Conservation (phyloP, 331 rosid species). For the Rosa hybrid region DNA sequence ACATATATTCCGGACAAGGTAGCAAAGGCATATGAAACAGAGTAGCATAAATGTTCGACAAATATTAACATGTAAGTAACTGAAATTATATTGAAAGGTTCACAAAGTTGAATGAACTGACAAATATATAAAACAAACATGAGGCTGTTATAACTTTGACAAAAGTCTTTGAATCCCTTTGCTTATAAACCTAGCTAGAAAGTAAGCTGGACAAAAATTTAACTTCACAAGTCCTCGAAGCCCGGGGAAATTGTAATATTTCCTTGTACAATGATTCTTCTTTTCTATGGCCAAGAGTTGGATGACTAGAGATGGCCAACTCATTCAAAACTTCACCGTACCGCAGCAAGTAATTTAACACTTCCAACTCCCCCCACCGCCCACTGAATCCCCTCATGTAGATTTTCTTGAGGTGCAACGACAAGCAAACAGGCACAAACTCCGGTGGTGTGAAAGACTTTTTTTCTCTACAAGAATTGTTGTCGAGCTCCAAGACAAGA, state of each 20-base stretch:
- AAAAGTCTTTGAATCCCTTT: too few species aligned
- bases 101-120: too few species aligned
- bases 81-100: too few species aligned
- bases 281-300: too few species aligned
- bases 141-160: too few species aligned
- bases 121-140: too few species aligned
- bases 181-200: neutral
- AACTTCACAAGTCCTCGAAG: neutral
- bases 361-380: neutral
- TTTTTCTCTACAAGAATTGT: too few species aligned
- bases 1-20: too few species aligned
- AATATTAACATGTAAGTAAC: too few species aligned
- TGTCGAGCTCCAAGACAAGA: neutral
- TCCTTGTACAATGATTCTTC: neutral
- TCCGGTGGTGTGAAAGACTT: neutral
- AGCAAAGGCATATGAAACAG: too few species aligned
- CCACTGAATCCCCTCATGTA: neutral
- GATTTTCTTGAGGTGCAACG: neutral
- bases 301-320: neutral
- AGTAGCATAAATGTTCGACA: too few species aligned
- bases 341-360: neutral
- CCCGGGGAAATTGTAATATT: neutral
- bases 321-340: neutral
- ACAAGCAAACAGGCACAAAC: conserved; percentile 4
- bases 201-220: too few species aligned